phyloP scores from a whole-genome alignment of 495 filamentous ascomycete genomes.

The Talaromyces stipitatus region DNA sequence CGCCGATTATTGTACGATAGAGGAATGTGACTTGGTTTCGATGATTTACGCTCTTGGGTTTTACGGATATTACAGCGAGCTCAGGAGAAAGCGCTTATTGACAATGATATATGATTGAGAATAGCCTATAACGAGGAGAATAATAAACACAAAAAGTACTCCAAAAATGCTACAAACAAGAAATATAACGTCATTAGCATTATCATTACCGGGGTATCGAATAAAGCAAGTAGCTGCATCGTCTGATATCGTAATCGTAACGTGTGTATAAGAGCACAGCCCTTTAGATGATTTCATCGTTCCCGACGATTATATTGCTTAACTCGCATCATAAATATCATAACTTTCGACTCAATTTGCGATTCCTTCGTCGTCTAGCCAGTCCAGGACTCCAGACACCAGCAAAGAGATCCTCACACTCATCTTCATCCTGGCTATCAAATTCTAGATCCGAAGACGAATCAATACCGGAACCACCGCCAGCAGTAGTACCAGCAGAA shows the following conservation, averaged over 20 bases:
- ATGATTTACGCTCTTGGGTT: background rate
- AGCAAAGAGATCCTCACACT: slow-evolving; percentile 88
- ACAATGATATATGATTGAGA: background rate
- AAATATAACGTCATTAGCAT: background rate
- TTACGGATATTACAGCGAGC: background rate
- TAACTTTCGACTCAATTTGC: slow-evolving; percentile 24
- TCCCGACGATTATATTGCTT: background rate
- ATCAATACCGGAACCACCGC: background rate
- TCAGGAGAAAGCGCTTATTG: background rate
- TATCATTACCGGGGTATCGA: background rate
- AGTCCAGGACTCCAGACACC: slow-evolving; percentile 73
- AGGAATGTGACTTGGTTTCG: background rate
- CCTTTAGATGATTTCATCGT: too few relatives aligned
- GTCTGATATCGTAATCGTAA: background rate
- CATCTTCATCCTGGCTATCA: slow-evolving; percentile 87
- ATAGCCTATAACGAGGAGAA: background rate
- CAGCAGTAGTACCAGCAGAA: background rate
- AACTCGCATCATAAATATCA: too few relatives aligned
- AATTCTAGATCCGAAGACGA: slow-evolving; percentile 48
- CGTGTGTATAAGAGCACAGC: background rate
- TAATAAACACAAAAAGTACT: background rate
- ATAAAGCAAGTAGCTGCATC: background rate
- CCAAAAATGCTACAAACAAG: background rate
- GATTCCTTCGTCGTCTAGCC: slow-evolving; percentile 57
- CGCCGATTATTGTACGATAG: background rate